Conservation (phyloP, 1,284 basidiomycete species). For the Garcileccinum viscosum region DNA sequence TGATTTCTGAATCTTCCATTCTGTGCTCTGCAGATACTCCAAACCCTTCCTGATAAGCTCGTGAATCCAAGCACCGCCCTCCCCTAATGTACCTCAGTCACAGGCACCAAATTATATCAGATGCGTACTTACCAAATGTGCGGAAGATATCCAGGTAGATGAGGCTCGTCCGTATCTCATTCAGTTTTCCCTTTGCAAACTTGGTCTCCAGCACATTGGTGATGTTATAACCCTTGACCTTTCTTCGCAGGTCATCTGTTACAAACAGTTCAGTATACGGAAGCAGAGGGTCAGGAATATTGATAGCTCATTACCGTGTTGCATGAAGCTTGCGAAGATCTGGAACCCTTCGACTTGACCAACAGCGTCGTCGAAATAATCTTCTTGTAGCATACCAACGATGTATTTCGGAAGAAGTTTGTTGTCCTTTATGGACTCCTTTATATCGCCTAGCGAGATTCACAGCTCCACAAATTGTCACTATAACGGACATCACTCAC, state of each 20-base stretch:
- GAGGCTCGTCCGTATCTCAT: conserved; percentile 31
- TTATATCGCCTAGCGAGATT: conserved; percentile 24
- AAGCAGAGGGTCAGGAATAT: background rate
- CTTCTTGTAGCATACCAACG: conserved; percentile 26
- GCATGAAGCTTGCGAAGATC: conserved; percentile 32
- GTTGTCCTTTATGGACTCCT: conserved; percentile 6
- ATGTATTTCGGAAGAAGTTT: conserved; percentile 22
- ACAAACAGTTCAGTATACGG: conserved; percentile 9
- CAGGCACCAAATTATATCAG: background rate
- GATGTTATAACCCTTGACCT: conserved; percentile 19
- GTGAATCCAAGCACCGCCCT: conserved; percentile 2
- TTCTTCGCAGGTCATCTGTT: conserved; percentile 24
- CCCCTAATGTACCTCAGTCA: conserved; percentile 8
- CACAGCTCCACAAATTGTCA: too few relatives aligned
- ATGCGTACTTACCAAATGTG: conserved; percentile 21
- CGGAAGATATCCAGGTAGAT: conserved; percentile 32
- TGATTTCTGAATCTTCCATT: conserved; percentile 30
- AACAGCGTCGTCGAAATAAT: conserved; percentile 36
- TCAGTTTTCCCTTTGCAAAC: conserved; percentile 13
- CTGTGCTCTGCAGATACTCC: background rate
- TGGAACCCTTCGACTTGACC: conserved; percentile 37
- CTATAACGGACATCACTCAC: conserved; percentile 15
- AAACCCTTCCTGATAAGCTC: conserved; percentile 23
- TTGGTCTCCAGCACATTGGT: conserved; percentile 24
- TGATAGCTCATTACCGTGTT: conserved; percentile 17